phyloP scores from a whole-genome alignment of 2,329 filamentous ascomycete species.

The Neurospora sp. region DNA sequence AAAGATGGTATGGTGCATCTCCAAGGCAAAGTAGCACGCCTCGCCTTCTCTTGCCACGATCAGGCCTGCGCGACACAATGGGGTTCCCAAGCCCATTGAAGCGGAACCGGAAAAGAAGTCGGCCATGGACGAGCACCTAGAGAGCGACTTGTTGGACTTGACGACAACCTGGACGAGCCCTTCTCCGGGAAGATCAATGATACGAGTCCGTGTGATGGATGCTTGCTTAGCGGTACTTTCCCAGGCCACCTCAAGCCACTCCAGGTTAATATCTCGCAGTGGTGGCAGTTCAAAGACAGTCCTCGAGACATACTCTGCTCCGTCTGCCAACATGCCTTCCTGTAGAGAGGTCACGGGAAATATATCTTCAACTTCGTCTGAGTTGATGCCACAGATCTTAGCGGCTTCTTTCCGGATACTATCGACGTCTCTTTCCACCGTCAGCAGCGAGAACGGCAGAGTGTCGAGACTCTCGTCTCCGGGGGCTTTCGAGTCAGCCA shows the following conservation, averaged over 20 bases:
- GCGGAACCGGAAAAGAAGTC: not conserved
- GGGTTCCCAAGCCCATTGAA: conserved; percentile 5
- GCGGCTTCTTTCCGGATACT: not conserved
- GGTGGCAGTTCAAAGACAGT: not conserved
- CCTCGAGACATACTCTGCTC: not conserved
- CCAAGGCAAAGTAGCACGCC: conserved; percentile 1
- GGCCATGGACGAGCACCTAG: not conserved
- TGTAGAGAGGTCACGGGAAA: not conserved
- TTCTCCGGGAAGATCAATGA: conserved; percentile 1
- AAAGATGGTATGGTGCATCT: conserved; percentile 7
- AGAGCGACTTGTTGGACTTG: not conserved
- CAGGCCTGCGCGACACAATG: conserved; percentile 2
- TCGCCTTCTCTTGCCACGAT: not conserved
- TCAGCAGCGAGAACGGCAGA: not conserved
- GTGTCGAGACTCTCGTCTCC: not conserved
- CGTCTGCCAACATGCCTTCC: not conserved
- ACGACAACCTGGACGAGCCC: conserved; percentile 5
- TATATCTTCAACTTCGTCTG: not conserved
- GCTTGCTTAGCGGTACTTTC: not conserved
- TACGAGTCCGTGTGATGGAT: conserved; percentile 4
- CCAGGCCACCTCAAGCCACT: conserved; percentile 5
- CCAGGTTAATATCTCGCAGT: not conserved
- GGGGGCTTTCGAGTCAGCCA: not conserved
- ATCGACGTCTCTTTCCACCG: not conserved
- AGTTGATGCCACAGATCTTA: not conserved